Percentiles rank a stretch among this genome's conserved stretches.
These are phyloP conservation scores for Penicillium hordei DNA, from an alignment of 2,329 filamentous ascomycete species.

Conservation along the genomic window DNA sequence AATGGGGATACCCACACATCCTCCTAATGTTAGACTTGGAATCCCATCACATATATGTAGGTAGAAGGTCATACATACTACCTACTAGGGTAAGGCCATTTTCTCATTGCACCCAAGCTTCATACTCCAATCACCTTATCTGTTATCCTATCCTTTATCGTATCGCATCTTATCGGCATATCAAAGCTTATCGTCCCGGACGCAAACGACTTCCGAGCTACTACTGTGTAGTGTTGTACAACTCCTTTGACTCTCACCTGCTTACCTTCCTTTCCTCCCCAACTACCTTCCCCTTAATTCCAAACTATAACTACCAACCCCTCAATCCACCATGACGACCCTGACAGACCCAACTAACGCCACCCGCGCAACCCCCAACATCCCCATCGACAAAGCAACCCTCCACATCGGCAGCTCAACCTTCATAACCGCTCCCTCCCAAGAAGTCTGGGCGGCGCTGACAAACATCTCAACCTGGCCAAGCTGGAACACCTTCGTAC, in stretches of 20 bases:
- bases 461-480: constrained; percentile 49
- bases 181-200: background rate
- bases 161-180: background rate
- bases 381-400: constrained; percentile 31
- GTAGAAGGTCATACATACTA: too few species aligned
- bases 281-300: background rate
- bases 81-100: background rate
- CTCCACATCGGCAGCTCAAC: constrained; percentile 37
- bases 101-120: background rate
- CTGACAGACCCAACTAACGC: constrained; percentile 22
- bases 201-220: background rate
- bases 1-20: background rate
- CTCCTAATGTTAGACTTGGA: rapidly evolving
- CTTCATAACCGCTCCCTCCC: constrained; percentile 43
- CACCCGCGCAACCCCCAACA: constrained; percentile 33
- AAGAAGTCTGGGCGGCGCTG: constrained; percentile 46
- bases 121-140: background rate
- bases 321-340: constrained; percentile 7
- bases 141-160: background rate
- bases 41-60: too few species aligned
- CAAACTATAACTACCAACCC: background rate
- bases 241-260: background rate
- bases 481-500: constrained; percentile 50
- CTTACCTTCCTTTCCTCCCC: background rate
- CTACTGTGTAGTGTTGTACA: background rate